Evolutionary conservation across 1,284 basidiomycete species (phyloP).

Genomic region (Heterobasidion occidentale): DNA sequence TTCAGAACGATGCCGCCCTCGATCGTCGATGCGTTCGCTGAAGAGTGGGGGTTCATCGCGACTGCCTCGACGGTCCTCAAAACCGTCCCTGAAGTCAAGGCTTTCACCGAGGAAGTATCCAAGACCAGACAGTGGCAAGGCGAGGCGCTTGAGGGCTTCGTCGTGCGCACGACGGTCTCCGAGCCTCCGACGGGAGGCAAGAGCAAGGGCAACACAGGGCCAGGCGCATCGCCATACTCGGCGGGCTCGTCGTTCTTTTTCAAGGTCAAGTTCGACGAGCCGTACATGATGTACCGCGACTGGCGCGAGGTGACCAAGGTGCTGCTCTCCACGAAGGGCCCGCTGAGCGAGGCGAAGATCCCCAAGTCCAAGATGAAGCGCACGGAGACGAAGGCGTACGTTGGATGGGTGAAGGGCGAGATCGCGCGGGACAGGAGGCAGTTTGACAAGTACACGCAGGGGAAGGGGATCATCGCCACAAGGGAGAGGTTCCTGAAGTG

Average conservation of each 20-base stretch:
- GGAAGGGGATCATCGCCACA: slow-evolving; percentile 80
- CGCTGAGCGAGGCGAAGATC: slow-evolving; percentile 27
- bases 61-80: slow-evolving; percentile 60
- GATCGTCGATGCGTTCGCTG: slow-evolving; percentile 75
- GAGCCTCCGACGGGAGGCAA: slow-evolving; percentile 26
- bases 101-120: slow-evolving; percentile 67
- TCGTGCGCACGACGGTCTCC: slow-evolving; percentile 75
- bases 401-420: slow-evolving; percentile 64
- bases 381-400: slow-evolving; percentile 59
- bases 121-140: slow-evolving; percentile 76
- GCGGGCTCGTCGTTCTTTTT: slow-evolving; percentile 92
- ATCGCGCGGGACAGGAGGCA: slow-evolving; percentile 53
- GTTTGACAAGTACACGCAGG: slow-evolving; percentile 64
- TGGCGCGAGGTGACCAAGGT: slow-evolving; percentile 92
- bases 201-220: slow-evolving; percentile 18
- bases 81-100: slow-evolving; percentile 62
- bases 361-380: slow-evolving; percentile 58
- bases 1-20: slow-evolving; percentile 73
- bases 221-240: slow-evolving; percentile 55
- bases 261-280: slow-evolving; percentile 99
- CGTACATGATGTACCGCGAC: slow-evolving; percentile 97
- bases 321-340: slow-evolving; percentile 41
- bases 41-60: slow-evolving; percentile 87
- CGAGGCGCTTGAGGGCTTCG: slow-evolving; percentile 91
- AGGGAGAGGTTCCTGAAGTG: slow-evolving; percentile 77